Evolutionary conservation across 148 eudicot genomes (phyloP), one percentile per base, ranked within the genome.

Genomic region (Amaranthus cruentus): DNA sequence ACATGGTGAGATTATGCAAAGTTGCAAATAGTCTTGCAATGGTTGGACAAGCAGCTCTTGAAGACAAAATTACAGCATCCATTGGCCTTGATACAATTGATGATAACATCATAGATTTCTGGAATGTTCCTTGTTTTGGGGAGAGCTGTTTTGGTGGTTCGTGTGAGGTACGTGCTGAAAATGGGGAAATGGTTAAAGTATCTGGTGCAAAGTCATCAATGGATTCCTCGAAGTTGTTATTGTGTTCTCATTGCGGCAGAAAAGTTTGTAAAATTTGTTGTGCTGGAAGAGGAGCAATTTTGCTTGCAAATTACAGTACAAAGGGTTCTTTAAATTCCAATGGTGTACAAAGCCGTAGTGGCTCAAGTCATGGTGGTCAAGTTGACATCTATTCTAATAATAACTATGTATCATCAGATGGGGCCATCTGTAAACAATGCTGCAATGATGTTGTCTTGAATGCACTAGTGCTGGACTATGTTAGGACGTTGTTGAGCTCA

Each of bases 281-380:
- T 86, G 96, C 93, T 58, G 98, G 98, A 73, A 90, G 76, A 79
- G 98, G 98, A 77, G 97, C 97, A 66, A 87, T 91, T 76, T 71
- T 95, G 67, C 91, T 89, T 60, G 79, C 85, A 58, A 78, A 75
- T 68, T 82, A 69, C 68, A 84, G 85, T 74, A 73, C 84, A 61
- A 86, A 79, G 83, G 87, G 87, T 61, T 80, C 78, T 48, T 85
- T 85, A 49, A 78, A 75, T 79, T 82, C 79, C 70, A 84, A 84
- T 85, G 77, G 86, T 67, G 73, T 62, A 57, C 70, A 83, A 18
- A 77, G 81, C 79, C 96, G 85, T 76, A 84, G 87, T 76, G 95
- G 90, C 68, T 87, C 93, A 61, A 62, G 61, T 80, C 89, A 86
- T 71, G 88, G 85, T 3, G 70, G 74, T 69, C 75, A 84, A 75